These are phyloP conservation scores for Cercospora sp. DNA, from an alignment of 2,329 filamentous ascomycete genomes.

Conservation along the genomic window DNA sequence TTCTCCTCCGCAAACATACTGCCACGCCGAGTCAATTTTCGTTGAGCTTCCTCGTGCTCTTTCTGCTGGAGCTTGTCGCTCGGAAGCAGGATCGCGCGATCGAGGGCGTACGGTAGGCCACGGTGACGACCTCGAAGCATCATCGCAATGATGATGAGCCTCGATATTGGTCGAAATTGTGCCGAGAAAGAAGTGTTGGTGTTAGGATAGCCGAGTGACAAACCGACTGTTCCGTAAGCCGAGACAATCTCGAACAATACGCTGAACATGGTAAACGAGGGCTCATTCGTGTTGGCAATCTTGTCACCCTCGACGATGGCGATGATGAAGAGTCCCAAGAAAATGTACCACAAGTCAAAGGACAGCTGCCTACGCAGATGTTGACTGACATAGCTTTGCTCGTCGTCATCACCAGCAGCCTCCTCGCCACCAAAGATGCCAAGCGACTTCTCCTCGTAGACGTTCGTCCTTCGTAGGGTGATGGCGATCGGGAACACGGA, in stretches of 20 bases:
- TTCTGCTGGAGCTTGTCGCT: constrained; percentile 63
- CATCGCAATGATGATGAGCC: constrained; percentile 67
- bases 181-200: constrained; percentile 78
- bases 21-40: constrained; percentile 35
- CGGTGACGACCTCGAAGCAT: constrained; percentile 65
- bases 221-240: constrained; percentile 89
- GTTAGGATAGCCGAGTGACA: constrained; percentile 77
- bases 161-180: constrained; percentile 72
- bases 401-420: constrained; percentile 55
- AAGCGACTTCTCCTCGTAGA: constrained; percentile 88
- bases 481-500: constrained; percentile 97
- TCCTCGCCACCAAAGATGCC: constrained; percentile 65
- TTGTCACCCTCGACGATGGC: constrained; percentile 78
- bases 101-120: constrained; percentile 65
- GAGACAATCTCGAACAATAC: constrained; percentile 83
- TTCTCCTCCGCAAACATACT: constrained; percentile 30
- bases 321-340: constrained; percentile 89
- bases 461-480: constrained; percentile 88
- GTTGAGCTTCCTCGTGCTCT: constrained; percentile 49
- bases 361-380: constrained; percentile 92
- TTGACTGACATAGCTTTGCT: constrained; percentile 81
- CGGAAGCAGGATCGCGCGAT: constrained; percentile 68
- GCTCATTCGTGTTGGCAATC: constrained; percentile 62
- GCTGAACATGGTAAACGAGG: constrained; percentile 52
- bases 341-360: constrained; percentile 97